Conservation (phyloP, 768 basidiomycete species). For the Tylopilus sp. region DNA sequence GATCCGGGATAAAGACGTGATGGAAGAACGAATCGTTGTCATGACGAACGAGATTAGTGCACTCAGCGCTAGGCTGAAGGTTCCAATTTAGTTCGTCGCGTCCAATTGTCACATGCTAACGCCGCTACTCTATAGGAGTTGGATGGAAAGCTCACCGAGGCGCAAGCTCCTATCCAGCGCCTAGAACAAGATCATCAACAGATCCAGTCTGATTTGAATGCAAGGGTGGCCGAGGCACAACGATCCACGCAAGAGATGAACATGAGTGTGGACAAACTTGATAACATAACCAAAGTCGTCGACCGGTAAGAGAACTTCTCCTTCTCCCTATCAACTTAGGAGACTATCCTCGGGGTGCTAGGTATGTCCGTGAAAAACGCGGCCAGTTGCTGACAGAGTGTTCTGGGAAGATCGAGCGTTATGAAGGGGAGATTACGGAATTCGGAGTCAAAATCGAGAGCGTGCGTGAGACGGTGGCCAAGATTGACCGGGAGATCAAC, state of each 20-base stretch:
- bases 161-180: slow-evolving; percentile 60
- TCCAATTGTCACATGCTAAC: not conserved
- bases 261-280: slow-evolving; percentile 58
- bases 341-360: slow-evolving; percentile 27
- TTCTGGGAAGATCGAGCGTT: slow-evolving; percentile 47
- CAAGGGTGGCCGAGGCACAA: slow-evolving; percentile 52
- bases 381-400: slow-evolving; percentile 59
- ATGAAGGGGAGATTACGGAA: slow-evolving; percentile 44
- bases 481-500: slow-evolving; percentile 75
- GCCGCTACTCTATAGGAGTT: slow-evolving; percentile 45
- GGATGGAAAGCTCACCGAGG: slow-evolving; percentile 56
- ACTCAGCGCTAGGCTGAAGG: slow-evolving; percentile 49
- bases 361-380: slow-evolving; percentile 72
- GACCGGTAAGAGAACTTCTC: slow-evolving; percentile 47
- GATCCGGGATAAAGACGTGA: slow-evolving; percentile 53
- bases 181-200: slow-evolving; percentile 56
- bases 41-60: slow-evolving; percentile 56
- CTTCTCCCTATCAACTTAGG: not conserved
- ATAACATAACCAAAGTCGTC: slow-evolving; percentile 55
- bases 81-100: slow-evolving; percentile 16
- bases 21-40: slow-evolving; percentile 53
- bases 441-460: slow-evolving; percentile 39
- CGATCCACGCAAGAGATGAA: slow-evolving; percentile 60
- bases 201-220: slow-evolving; percentile 47
- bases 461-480: slow-evolving; percentile 44